These are phyloP conservation scores for Trichophyton mentagrophytes DNA, from an alignment of 2,329 filamentous ascomycete species.

Conservation along the genomic window DNA sequence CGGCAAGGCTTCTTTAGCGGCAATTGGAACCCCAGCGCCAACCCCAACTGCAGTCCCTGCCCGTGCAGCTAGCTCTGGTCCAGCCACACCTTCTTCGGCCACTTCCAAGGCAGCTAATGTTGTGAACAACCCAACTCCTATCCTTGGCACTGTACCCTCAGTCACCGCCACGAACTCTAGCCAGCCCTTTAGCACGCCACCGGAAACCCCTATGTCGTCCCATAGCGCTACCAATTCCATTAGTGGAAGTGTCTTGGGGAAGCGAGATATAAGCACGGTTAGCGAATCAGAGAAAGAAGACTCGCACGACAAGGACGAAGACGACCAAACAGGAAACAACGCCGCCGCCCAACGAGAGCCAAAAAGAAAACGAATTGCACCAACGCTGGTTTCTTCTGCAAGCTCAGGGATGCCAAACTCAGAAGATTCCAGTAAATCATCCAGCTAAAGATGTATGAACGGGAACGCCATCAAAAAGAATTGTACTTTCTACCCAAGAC, in stretches of 20 bases:
- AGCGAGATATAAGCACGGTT: constrained; percentile 33
- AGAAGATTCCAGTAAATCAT: background rate
- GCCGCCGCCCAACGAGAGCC: constrained; percentile 2
- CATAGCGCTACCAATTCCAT: constrained; percentile 45
- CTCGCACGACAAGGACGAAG: background rate
- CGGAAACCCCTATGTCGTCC: constrained; percentile 60
- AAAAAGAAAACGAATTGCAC: constrained; percentile 15
- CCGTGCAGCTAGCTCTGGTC: constrained; percentile 33
- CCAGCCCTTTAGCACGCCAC: constrained; percentile 56
- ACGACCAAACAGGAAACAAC: background rate
- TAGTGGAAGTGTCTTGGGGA: constrained; percentile 42
- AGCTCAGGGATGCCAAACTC: background rate
- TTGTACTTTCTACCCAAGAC: background rate
- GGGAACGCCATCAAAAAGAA: too few species aligned
- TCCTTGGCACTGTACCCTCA: constrained; percentile 62
- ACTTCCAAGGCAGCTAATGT: constrained; percentile 7
- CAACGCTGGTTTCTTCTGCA: constrained; percentile 12
- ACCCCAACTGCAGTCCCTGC: constrained; percentile 25
- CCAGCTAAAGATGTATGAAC: background rate
- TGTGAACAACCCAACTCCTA: constrained; percentile 65
- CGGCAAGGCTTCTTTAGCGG: constrained; percentile 40
- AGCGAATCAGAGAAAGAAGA: constrained; percentile 37
- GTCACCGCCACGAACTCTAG: constrained; percentile 60
- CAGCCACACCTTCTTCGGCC: constrained; percentile 3
- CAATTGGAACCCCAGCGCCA: constrained; percentile 40